These are phyloP conservation scores for Cordyceps javanica DNA, from an alignment of 2,329 filamentous ascomycete species.

Conservation along the genomic window DNA sequence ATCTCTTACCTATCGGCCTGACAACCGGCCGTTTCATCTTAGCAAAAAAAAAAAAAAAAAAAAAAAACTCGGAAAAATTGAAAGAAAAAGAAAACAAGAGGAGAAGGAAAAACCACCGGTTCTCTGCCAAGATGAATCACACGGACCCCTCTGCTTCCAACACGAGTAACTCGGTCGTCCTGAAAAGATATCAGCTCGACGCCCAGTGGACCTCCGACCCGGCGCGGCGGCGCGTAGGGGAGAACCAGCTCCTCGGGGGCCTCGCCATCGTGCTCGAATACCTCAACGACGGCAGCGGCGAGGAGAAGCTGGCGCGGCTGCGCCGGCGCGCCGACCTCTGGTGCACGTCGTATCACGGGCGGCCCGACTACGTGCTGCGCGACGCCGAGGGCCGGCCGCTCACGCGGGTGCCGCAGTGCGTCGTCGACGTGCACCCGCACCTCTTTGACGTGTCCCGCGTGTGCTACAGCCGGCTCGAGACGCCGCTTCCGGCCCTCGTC, in stretches of 20 bases:
- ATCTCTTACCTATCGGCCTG: too few relatives aligned
- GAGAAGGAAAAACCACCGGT: too few relatives aligned
- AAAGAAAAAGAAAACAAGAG: too few relatives aligned
- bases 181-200: too few relatives aligned
- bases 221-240: neutral
- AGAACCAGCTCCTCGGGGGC: constrained; percentile 10
- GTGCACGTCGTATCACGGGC: constrained; percentile 1
- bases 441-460: neutral
- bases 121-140: too few relatives aligned
- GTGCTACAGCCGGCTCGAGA: neutral
- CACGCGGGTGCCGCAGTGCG: neutral
- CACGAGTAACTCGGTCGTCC: too few relatives aligned
- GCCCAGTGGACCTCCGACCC: neutral
- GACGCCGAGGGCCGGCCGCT: neutral
- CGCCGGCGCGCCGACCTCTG: constrained; percentile 1
- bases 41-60: too few relatives aligned
- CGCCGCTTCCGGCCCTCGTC: neutral
- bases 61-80: too few relatives aligned
- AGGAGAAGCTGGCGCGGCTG: neutral
- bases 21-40: too few relatives aligned
- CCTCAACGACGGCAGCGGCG: constrained; percentile 21
- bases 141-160: too few relatives aligned
- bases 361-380: neutral
- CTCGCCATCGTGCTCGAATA: constrained; percentile 22
- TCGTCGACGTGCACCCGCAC: constrained; percentile 1